phyloP scores from a whole-genome alignment of 345 rosid genomes.

The Pugionium dolabratum region DNA sequence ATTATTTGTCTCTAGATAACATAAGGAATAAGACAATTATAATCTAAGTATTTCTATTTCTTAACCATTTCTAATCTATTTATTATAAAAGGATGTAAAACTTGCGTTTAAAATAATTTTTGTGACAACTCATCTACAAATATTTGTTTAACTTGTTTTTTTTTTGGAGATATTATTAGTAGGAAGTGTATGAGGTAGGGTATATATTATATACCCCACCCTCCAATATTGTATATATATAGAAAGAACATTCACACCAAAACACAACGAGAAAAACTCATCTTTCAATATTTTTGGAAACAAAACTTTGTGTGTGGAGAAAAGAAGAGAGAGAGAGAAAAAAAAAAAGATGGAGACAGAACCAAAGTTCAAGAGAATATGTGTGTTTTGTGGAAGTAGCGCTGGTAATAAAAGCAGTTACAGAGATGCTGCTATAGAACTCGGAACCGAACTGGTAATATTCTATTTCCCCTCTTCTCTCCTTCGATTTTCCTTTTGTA shows the following conservation, averaged over 20 bases:
- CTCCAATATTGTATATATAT: conserved; percentile 32
- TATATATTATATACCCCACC: conserved; percentile 29
- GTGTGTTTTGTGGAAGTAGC: conserved; percentile 97
- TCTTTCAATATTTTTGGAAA: conserved; percentile 9
- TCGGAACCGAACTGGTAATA: conserved; percentile 74
- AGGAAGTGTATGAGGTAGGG: conserved; percentile 36
- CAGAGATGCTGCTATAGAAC: conserved; percentile 82
- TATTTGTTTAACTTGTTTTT: not conserved
- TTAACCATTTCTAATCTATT: conserved; percentile 16
- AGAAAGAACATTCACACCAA: conserved; percentile 33
- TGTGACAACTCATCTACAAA: not conserved
- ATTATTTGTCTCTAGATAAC: conserved; percentile 18
- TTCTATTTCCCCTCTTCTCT: too few species aligned
- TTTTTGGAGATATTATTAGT: conserved; percentile 26
- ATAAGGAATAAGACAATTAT: conserved; percentile 26
- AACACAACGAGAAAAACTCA: conserved; percentile 35
- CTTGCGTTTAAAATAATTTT: too few species aligned
- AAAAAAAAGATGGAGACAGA: conserved; percentile 36
- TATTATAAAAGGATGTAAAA: too few species aligned
- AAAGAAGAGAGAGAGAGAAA: not conserved
- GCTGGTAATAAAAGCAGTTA: conserved; percentile 74
- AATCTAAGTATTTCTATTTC: not conserved
- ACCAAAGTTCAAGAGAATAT: conserved; percentile 70
- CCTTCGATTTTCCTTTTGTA: too few species aligned
- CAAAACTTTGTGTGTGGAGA: conserved; percentile 15